Conservation (phyloP, 129 eudicot genomes). For the Tagetes patula region DNA sequence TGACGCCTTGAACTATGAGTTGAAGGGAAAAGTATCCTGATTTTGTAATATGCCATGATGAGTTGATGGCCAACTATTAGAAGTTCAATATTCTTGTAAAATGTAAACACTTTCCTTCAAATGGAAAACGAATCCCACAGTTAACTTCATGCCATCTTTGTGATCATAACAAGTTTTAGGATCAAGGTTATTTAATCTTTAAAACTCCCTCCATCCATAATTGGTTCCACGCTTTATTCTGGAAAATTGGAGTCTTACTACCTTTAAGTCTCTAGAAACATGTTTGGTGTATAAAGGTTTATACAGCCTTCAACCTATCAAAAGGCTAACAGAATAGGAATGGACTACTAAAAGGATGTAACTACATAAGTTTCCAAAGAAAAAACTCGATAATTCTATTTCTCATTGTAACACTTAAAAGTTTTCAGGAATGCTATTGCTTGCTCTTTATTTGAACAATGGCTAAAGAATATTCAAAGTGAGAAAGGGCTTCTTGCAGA, state of each 20-base stretch:
- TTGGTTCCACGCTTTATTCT: not conserved
- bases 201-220: not conserved
- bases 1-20: not conserved
- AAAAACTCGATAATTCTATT: not conserved
- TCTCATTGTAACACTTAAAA: not conserved
- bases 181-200: not conserved
- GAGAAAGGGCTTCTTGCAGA: conserved; percentile 65
- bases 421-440: conserved; percentile 75
- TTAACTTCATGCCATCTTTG: not conserved
- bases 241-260: not conserved
- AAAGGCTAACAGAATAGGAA: not conserved
- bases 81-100: not conserved
- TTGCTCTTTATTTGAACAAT: conserved; percentile 78
- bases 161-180: not conserved
- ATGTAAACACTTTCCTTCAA: not conserved
- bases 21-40: not conserved
- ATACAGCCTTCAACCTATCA: not conserved
- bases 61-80: not conserved
- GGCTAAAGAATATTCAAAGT: conserved; percentile 84
- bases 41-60: not conserved
- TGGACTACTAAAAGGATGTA: not conserved
- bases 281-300: not conserved
- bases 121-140: not conserved
- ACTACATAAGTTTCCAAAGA: not conserved
- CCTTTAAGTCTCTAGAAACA: not conserved